Conservation (phyloP, 345 rosid genomes). For the Gossypium sturtianum region DNA sequence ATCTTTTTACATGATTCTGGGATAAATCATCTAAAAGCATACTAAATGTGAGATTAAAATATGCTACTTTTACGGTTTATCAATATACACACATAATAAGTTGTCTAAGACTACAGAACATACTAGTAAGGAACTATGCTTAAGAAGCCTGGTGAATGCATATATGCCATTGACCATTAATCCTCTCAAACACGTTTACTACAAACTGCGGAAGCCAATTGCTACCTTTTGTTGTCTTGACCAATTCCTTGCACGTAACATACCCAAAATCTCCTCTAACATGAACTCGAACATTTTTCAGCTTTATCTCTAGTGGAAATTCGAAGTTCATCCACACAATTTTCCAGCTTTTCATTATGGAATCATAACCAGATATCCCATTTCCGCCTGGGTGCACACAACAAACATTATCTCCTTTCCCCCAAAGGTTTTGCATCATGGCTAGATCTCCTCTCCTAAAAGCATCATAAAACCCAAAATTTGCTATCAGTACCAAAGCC, state of each 20-base stretch:
- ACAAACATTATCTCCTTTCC: conserved; percentile 50
- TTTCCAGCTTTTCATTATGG: conserved; percentile 90
- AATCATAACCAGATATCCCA: conserved; percentile 70
- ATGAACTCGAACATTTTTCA: conserved; percentile 60
- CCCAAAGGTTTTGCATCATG: conserved; percentile 66
- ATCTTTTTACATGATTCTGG: no score
- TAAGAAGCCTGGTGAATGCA: conserved; percentile 85
- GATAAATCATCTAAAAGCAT: no score
- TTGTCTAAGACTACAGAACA: neutral
- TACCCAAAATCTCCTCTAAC: conserved; percentile 74
- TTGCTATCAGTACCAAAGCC: conserved; percentile 59
- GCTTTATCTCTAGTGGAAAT: conserved; percentile 68
- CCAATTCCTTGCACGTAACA: conserved; percentile 70
- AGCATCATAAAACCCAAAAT: conserved; percentile 64
- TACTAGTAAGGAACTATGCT: conserved; percentile 2
- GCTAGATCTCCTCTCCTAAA: conserved; percentile 73
- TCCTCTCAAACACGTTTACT: conserved; percentile 75
- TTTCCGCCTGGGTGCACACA: conserved; percentile 85
- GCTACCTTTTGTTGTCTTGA: conserved; percentile 79
- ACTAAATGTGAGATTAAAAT: no score
- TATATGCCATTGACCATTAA: conserved; percentile 65
- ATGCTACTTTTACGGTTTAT: no score
- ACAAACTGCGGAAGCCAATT: conserved; percentile 94
- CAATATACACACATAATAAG: neutral
- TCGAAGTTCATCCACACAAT: conserved; percentile 83